Percentiles rank a stretch among this genome's conserved stretches.
These are phyloP conservation scores for Pilaira anomala DNA, from an alignment of 192 early-diverging fungal species.

Conservation along the genomic window DNA sequence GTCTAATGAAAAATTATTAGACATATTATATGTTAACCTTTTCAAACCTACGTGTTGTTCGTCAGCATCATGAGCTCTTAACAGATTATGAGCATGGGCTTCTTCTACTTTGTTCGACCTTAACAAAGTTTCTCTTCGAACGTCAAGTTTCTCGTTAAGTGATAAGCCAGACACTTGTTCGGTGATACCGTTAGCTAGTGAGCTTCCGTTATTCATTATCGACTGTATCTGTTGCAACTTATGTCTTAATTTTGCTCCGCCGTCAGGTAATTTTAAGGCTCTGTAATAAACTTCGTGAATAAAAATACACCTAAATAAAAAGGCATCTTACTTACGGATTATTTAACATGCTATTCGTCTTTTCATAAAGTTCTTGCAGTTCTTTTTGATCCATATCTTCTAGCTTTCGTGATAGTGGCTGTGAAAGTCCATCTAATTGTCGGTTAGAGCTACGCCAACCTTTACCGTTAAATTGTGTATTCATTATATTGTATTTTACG, in stretches of 20 bases:
- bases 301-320: too few relatives aligned
- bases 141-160: conserved; percentile 11
- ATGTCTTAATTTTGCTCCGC: conserved; percentile 10
- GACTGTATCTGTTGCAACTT: conserved; percentile 4
- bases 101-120: neutral
- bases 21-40: neutral
- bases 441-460: neutral
- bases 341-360: conserved; percentile 2
- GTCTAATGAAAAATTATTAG: neutral
- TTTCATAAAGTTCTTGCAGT: conserved; percentile 8
- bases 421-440: conserved; percentile 8
- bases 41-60: neutral
- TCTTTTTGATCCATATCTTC: conserved; percentile 4
- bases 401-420: neutral
- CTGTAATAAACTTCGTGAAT: too few relatives aligned
- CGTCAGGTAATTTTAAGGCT: conserved; percentile 2
- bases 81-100: neutral
- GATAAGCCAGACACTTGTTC: neutral
- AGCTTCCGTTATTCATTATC: neutral
- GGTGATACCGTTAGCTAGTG: neutral
- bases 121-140: conserved; percentile 1
- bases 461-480: too few relatives aligned
- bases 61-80: neutral
- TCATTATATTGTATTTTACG: too few relatives aligned
- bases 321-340: conserved; percentile 14